Conservation (phyloP, 2,329 filamentous ascomycete genomes). For the Diaporthe caulivora region DNA sequence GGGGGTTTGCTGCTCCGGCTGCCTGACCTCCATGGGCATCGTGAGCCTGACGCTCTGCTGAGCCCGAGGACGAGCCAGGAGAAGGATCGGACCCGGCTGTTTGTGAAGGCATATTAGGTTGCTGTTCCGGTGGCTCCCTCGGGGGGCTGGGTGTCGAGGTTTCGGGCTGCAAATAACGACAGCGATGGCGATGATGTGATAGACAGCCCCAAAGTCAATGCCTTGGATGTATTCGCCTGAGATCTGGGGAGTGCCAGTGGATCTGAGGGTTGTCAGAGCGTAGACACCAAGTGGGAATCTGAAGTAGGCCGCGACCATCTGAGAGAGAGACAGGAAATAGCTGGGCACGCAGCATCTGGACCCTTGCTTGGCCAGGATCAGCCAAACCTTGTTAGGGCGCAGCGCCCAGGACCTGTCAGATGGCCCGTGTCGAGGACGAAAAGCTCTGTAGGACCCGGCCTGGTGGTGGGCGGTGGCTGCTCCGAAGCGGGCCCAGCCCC, state of each 20-base stretch:
- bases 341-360: constrained; percentile 1
- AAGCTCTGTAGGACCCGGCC: constrained; percentile 19
- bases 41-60: constrained; percentile 10
- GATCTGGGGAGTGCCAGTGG: constrained; percentile 15
- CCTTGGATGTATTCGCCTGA: not conserved
- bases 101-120: constrained; percentile 32
- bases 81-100: constrained; percentile 10
- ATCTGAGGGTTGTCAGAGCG: constrained; percentile 13
- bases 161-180: not conserved
- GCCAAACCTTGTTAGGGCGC: constrained; percentile 13
- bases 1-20: not conserved
- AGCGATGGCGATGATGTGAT: not conserved
- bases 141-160: too few species aligned
- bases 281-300: constrained; percentile 16
- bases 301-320: constrained; percentile 8
- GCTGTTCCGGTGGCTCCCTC: not conserved
- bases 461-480: not conserved
- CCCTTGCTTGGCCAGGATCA: constrained; percentile 8
- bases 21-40: constrained; percentile 8
- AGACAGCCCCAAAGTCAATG: constrained; percentile 3
- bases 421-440: not conserved
- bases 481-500: not conserved
- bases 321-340: not conserved
- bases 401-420: not conserved
- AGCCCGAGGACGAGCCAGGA: constrained; percentile 17